A percentile compares a stretch with the other conserved stretches of the same genome.
phyloP scores from a whole-genome alignment of 2,329 filamentous ascomycete genomes.

The Aspergillus hiratsukae region DNA sequence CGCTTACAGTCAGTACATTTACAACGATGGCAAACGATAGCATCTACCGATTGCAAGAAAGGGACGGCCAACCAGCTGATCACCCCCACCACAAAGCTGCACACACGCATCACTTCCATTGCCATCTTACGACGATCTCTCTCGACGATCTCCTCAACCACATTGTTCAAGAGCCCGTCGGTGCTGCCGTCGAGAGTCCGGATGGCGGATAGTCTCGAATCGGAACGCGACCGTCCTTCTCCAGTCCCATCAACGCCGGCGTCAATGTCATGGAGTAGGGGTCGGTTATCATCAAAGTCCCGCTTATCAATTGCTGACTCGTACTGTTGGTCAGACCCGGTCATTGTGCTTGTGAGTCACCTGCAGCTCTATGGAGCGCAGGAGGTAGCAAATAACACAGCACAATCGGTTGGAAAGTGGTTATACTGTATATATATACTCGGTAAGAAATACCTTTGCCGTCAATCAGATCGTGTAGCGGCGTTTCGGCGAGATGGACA shows the following conservation, averaged over 20 bases:
- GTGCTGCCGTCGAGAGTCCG: constrained; percentile 16
- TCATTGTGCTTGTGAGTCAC: constrained; percentile 15
- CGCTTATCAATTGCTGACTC: constrained; percentile 38
- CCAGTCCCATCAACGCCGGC: constrained; percentile 15
- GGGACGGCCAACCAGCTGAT: constrained; percentile 48
- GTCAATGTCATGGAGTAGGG: constrained; percentile 22
- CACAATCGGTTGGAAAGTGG: neutral
- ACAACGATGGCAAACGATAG: neutral
- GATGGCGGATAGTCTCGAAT: constrained; percentile 20
- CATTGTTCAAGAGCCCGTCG: constrained; percentile 54
- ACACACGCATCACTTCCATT: constrained; percentile 49
- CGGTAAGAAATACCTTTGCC: neutral
- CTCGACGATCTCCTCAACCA: constrained; percentile 57
- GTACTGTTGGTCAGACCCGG: constrained; percentile 17
- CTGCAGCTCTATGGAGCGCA: neutral
- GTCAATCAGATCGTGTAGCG: neutral
- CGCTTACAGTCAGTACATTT: constrained; percentile 3
- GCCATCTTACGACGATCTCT: constrained; percentile 53
- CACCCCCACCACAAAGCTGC: constrained; percentile 58
- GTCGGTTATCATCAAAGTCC: constrained; percentile 44
- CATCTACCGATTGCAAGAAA: neutral
- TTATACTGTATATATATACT: neutral
- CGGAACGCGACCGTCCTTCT: constrained; percentile 24
- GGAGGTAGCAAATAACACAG: neutral
- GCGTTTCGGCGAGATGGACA: neutral